phyloP scores from a whole-genome alignment of 768 basidiomycete genomes.

The Xanthoconium stramineum region DNA sequence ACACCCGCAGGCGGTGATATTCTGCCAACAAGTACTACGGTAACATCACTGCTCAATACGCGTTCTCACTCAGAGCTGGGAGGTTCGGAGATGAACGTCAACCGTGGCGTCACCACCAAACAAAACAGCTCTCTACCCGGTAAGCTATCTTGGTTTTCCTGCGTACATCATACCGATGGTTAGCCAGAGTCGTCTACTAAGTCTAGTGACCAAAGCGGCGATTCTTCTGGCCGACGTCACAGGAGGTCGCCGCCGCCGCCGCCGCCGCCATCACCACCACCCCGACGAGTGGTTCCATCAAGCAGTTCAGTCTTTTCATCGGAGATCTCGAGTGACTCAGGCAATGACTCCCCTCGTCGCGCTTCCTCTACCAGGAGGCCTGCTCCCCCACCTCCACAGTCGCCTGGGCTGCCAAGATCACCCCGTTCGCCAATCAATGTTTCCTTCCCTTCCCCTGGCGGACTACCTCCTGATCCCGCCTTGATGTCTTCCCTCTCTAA shows the following conservation, averaged over 20 bases:
- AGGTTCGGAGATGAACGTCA: background rate
- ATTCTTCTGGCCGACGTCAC: background rate
- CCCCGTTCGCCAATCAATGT: too few relatives aligned
- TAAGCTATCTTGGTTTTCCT: background rate
- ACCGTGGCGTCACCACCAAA: background rate
- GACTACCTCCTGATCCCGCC: background rate
- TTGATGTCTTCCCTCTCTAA: background rate
- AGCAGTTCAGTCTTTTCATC: background rate
- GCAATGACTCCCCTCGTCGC: background rate
- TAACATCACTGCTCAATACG: background rate
- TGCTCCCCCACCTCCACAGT: background rate
- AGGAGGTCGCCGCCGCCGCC: background rate
- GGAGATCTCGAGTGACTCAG: background rate
- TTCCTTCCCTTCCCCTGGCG: background rate
- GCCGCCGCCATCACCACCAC: background rate
- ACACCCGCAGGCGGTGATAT: background rate
- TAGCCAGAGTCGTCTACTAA: background rate
- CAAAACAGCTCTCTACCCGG: constrained; percentile 1
- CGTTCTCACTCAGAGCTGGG: background rate
- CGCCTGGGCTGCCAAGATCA: background rate
- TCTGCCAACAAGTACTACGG: background rate
- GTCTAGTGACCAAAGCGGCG: background rate
- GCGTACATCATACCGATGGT: background rate
- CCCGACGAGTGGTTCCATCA: background rate
- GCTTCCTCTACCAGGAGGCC: constrained; percentile 5